A percentile compares a stretch with the other conserved stretches of the same genome.
Conservation (phyloP, 257 asterid genomes). For the Solanum corneliomulleri region DNA sequence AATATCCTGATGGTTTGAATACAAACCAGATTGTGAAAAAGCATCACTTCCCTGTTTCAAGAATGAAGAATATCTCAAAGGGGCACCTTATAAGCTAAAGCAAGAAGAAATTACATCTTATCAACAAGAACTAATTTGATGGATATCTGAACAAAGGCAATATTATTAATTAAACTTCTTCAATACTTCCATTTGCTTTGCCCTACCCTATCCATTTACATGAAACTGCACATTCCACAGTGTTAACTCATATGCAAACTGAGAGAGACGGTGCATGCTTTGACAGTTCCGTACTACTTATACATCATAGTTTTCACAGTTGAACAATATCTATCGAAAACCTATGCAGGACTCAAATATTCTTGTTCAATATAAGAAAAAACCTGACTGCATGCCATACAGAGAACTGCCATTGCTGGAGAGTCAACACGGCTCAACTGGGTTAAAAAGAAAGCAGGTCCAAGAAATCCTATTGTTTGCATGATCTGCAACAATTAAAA, state of each 20-base stretch:
- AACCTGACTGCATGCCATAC: conserved; percentile 98
- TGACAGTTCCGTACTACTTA: background rate
- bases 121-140: background rate
- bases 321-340: background rate
- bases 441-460: conserved; percentile 86
- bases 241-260: background rate
- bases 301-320: background rate
- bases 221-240: background rate
- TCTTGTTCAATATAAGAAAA: background rate
- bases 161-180: background rate
- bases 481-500: conserved; percentile 45
- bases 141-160: background rate
- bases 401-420: conserved; percentile 80
- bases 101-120: background rate
- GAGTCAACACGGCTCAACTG: conserved; percentile 86
- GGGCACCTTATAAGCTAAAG: background rate
- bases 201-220: background rate
- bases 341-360: background rate
- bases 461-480: conserved; percentile 90
- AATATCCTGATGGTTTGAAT: conserved; percentile 87
- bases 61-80: conserved; percentile 3
- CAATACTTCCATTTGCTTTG: background rate
- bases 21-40: conserved; percentile 84
- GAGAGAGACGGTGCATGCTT: background rate
- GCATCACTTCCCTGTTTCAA: conserved; percentile 71